Evolutionary conservation across 2,329 filamentous ascomycete genomes (phyloP).

Genomic region (Cercospora sesami): DNA sequence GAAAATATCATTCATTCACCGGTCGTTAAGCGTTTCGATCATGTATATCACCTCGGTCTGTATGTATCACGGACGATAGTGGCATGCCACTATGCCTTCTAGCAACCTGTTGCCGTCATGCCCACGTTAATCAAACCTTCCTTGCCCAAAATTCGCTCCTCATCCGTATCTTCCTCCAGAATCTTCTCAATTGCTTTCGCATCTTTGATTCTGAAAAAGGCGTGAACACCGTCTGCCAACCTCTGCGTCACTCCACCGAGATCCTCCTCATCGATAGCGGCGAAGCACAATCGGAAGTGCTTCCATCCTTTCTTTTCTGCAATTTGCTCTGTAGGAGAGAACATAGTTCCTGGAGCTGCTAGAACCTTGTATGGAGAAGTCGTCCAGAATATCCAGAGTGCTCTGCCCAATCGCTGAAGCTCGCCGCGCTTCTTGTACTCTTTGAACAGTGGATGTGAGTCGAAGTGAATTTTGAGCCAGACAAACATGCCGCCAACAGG

Average conservation of each 20-base stretch:
- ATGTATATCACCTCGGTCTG: not conserved
- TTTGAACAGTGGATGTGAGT: slow-evolving; percentile 68
- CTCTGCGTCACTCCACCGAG: slow-evolving; percentile 62
- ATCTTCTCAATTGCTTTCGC: slow-evolving; percentile 65
- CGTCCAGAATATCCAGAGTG: slow-evolving; percentile 71
- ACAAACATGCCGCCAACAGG: slow-evolving; percentile 90
- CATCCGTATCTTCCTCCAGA: slow-evolving; percentile 45
- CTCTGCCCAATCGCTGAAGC: slow-evolving; percentile 57
- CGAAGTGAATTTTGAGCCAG: slow-evolving; percentile 74
- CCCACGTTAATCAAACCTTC: slow-evolving; percentile 14
- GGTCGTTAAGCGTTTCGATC: not conserved
- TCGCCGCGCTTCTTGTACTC: slow-evolving; percentile 45
- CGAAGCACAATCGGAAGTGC: slow-evolving; percentile 80
- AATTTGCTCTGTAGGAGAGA: slow-evolving; percentile 66
- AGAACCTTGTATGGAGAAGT: slow-evolving; percentile 69
- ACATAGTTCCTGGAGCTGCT: slow-evolving; percentile 70
- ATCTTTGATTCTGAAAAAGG: slow-evolving; percentile 76
- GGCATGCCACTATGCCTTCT: not conserved
- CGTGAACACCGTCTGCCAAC: slow-evolving; percentile 67
- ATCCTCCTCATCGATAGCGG: slow-evolving; percentile 72
- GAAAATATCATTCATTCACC: no score
- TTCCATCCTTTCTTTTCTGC: slow-evolving; percentile 62
- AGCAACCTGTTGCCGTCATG: slow-evolving; percentile 14
- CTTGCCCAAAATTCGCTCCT: slow-evolving; percentile 13
- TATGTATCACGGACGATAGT: not conserved